These are phyloP conservation scores for Suillus sp. DNA, from an alignment of 768 basidiomycete species.

Conservation along the genomic window DNA sequence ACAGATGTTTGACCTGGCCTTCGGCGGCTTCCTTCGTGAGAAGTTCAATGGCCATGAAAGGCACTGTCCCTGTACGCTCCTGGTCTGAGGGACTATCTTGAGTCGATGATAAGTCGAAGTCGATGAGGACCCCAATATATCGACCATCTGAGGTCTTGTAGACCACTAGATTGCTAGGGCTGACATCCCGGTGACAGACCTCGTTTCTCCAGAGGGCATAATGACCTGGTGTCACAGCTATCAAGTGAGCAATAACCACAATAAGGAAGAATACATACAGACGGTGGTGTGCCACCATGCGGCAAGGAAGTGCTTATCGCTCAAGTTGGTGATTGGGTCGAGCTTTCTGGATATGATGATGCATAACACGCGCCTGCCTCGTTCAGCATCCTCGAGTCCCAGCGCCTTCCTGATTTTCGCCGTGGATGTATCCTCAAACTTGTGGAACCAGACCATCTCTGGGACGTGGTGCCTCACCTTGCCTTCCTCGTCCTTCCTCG, in stretches of 20 bases:
- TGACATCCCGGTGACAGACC: constrained; percentile 15
- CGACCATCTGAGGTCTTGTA: background rate
- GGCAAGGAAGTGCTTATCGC: background rate
- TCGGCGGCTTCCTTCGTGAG: background rate
- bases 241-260: background rate
- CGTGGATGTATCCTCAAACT: constrained; percentile 7
- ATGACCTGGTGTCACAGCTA: constrained; percentile 10
- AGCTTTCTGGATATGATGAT: constrained; percentile 11
- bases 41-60: constrained; percentile 16
- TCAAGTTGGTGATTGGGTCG: constrained; percentile 9
- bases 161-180: constrained; percentile 16
- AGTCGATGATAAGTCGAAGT: constrained; percentile 13
- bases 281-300: constrained; percentile 12
- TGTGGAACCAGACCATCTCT: constrained; percentile 3
- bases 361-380: constrained; percentile 15
- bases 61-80: constrained; percentile 16
- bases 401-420: background rate
- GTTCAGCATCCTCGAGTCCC: background rate
- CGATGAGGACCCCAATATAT: constrained; percentile 16
- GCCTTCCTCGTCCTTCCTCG: background rate
- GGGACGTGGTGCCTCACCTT: background rate
- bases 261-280: constrained; percentile 1
- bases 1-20: constrained; percentile 7
- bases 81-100: background rate
- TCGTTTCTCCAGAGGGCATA: constrained; percentile 4